Base-by-base conservation (phyloP, 106 monocot genomes). In the Phalaenopsis equestris region DNA sequence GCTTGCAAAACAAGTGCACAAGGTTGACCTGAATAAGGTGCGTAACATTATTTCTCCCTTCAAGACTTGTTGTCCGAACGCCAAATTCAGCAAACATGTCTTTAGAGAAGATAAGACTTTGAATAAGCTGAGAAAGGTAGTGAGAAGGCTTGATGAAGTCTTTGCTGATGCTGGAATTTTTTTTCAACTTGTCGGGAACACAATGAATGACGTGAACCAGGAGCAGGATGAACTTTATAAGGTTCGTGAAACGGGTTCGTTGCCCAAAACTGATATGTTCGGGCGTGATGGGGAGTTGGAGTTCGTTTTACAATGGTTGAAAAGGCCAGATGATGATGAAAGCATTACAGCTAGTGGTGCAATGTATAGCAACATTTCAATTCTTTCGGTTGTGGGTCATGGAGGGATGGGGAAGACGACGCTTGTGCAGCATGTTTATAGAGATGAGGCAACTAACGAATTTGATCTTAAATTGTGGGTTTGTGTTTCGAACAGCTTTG, bases 331-430 rank as follows among this genome's bases (percentile, higher is more conserved):
- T 64, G 24, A 15, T 43, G 68, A 42, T 30, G n/a, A 58, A 36
- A 72, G 37, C 67, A n/a, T 72, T 9, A 72, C 56, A 18, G 38
- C 75, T 5, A 45, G 70, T 48, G 57, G 78, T 58, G 38, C 18
- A 4, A 78, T 56, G 56, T 78, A 74, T 12, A 45, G 39, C 36
- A 55, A 49, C n/a, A 2, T 80, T 30, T 64, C 64, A 21, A 65
- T 89, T 56, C 38, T 87, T 75, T 64, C 88, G 1, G 46, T 90
- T 3, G 79, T 87, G 4, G 90, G 87, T 0, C 75, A 58, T 67
- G 87, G 90, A 41, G 90, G 90, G 8, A 73, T 90, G 30, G 90
- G 90, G 61, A 87, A 90, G 79, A 90, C 87, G 19, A 84, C 85
- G 37, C 85, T 90, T 41, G 88, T 84, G 41, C 90, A 87, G 21